Conservation (phyloP, 2,329 filamentous ascomycete species). For the Pseudofabraea citricarpa region DNA sequence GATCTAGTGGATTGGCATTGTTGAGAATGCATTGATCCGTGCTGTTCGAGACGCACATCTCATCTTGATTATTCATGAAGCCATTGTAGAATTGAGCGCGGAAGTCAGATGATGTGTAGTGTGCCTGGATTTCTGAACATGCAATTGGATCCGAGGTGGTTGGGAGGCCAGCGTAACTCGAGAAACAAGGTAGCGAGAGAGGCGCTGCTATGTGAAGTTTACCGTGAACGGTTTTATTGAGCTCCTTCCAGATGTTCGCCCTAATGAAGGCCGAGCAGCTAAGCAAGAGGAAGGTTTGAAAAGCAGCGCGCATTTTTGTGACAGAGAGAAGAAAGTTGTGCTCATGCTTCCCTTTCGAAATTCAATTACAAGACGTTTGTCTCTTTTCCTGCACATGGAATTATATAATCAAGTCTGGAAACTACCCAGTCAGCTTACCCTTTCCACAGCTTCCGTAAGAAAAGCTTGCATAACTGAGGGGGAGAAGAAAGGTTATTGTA, state of each 20-base stretch:
- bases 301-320: too few species aligned
- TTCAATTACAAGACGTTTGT: too few species aligned
- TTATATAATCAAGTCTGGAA: too few species aligned
- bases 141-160: slow-evolving; percentile 11
- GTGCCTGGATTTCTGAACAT: slow-evolving; percentile 19
- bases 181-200: slow-evolving; percentile 26
- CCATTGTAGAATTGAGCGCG: slow-evolving; percentile 17
- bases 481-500: too few species aligned
- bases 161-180: slow-evolving; percentile 19
- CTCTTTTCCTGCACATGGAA: too few species aligned
- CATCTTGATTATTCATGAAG: slow-evolving; percentile 25
- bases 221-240: slow-evolving; percentile 18
- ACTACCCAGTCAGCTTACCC: too few species aligned
- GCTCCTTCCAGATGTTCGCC: slow-evolving; percentile 3
- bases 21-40: slow-evolving; percentile 26
- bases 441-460: too few species aligned
- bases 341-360: too few species aligned
- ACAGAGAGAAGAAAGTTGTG: too few species aligned
- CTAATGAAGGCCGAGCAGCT: too few species aligned
- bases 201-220: slow-evolving; percentile 16
- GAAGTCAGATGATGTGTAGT: slow-evolving; percentile 23
- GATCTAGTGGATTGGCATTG: slow-evolving; percentile 15
- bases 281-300: too few species aligned
- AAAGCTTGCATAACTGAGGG: too few species aligned
- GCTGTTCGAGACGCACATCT: slow-evolving; percentile 22